Evolutionary conservation across 1,139 yeast species (phyloP), one percentile per base, ranked within the genome.

Genomic region (Zygoascus hellenicus): DNA sequence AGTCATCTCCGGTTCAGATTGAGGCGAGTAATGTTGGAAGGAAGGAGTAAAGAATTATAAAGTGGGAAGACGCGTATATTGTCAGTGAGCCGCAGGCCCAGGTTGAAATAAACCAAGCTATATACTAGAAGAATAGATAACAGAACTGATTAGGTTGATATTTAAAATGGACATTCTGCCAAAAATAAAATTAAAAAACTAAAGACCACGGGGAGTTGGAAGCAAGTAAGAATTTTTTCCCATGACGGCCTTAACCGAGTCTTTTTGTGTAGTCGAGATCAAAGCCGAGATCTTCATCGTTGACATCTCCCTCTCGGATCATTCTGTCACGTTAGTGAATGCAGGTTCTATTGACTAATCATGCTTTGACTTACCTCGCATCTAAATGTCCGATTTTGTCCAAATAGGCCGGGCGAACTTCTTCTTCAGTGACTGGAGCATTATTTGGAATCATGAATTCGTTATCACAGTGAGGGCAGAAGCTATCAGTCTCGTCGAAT

Each of bases 391-490:
- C 49, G 19, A 56, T 47, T 46, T 51, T 54, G 30, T 48, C 46
- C 43, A 53, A 38, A 5, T 51, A 54, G 6, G 48, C 48, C 36
- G 54, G 56, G 4, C 41, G 50, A 2, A 56, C 51, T 3, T 52
- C 51, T 13, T 43, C 51, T n/a, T 40, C 47, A 22, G 47, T 48
- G 26, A 43, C 35, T 1, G 51, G 45, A 28, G 51, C 56, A n/a
- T 52, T 54, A 6, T 59, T 53, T 1, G 64, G 66, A 41, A 63
- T 58, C 53, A 62, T 57, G 50, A 57, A 68, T 51, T 63, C 68
- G 51, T 64, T 66, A 47, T 66, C 70, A 46, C 70, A 66, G 51
- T 64, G 60, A 2, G 71, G 70, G 41, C 71, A 66, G 53, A 56
- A 66, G 33, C 65, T 61, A 48, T 66, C 70, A 1, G 67, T 51